A percentile compares a stretch with the other conserved stretches of the same genome.
These are phyloP conservation scores for Boletus rubropictus DNA, from an alignment of 768 basidiomycete species.

Conservation along the genomic window DNA sequence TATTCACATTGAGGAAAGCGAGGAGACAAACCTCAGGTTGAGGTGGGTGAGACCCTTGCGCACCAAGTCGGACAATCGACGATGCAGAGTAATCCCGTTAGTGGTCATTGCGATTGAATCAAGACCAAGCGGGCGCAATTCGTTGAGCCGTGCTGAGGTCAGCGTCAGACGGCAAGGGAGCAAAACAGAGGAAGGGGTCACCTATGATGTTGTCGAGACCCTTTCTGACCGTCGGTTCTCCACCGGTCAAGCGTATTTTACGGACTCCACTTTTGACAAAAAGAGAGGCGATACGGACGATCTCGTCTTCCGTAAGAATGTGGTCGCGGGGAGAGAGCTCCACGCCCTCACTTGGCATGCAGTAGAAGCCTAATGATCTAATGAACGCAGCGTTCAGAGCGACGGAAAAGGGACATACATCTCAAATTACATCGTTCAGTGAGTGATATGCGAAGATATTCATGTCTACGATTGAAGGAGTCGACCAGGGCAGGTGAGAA, in stretches of 20 bases:
- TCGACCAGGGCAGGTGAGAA: conserved; percentile 58
- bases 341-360: conserved; percentile 81
- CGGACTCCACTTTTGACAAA: conserved; percentile 80
- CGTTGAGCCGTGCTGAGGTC: conserved; percentile 51
- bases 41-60: conserved; percentile 73
- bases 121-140: conserved; percentile 55
- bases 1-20: not conserved
- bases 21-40: conserved; percentile 48
- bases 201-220: conserved; percentile 66
- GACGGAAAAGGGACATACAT: conserved; percentile 41
- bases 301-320: conserved; percentile 70
- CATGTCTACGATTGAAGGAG: conserved; percentile 60
- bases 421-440: conserved; percentile 86
- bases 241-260: conserved; percentile 85
- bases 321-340: conserved; percentile 64
- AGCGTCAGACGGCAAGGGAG: conserved; percentile 5
- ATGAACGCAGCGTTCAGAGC: not conserved
- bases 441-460: conserved; percentile 84
- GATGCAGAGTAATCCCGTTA: conserved; percentile 73
- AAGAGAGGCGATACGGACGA: conserved; percentile 63
- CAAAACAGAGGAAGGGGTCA: conserved; percentile 27
- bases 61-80: conserved; percentile 64
- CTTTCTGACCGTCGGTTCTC: conserved; percentile 81
- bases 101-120: conserved; percentile 80
- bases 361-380: conserved; percentile 66